Base-by-base conservation (phyloP, 257 asterid species). In the Nicotiana tabacum region DNA sequence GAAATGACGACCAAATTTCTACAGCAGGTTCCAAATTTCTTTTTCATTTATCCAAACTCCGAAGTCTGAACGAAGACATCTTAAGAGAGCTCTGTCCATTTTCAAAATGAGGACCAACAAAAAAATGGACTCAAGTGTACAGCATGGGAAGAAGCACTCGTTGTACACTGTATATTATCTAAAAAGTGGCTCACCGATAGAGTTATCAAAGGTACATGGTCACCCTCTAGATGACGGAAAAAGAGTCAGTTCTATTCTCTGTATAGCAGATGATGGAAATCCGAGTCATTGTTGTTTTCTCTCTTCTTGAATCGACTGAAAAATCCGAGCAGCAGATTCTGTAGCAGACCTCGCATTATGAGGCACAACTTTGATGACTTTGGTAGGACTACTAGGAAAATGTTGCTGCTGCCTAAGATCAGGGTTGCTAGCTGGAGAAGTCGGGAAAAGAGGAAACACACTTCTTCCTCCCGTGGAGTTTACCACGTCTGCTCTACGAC, bases 281-380 rank as follows among this genome's bases (percentile, higher is more conserved):
- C 86, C 18, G 89, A 85, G 79, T 91, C 92, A 69, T 29, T 69
- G 62, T 87, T 87, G 98, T 82, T 89, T 88, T 83, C 98, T 91
- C 86, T 94, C 99, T 84, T 92, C 92, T 85, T 92, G 98, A 82
- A 96, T 96, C 10, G 97, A 92, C 84, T 81, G 89, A 72, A 94
- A 94, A 55, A 96, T 93, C 33, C 97, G 92, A n/a, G 97, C 99
- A 64, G 91, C 98, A 11, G 97, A 93, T 85, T 91, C 98, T 11
- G 96, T 90, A 1, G 98, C 98, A 37, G 93, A 87, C 18, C 88
- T 48, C 15, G 94, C 92, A 66, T 93, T 93, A 62, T 81, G 98
- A 15, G 99, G 97, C 27, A 93, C 94, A 5, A 91, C 99, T 86
- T 84, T 90, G 85, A 95, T 94, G 57, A 91, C 98, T 81, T 81